These are phyloP conservation scores for Boletus tylopilopsis DNA, from an alignment of 768 basidiomycete species.

Conservation along the genomic window DNA sequence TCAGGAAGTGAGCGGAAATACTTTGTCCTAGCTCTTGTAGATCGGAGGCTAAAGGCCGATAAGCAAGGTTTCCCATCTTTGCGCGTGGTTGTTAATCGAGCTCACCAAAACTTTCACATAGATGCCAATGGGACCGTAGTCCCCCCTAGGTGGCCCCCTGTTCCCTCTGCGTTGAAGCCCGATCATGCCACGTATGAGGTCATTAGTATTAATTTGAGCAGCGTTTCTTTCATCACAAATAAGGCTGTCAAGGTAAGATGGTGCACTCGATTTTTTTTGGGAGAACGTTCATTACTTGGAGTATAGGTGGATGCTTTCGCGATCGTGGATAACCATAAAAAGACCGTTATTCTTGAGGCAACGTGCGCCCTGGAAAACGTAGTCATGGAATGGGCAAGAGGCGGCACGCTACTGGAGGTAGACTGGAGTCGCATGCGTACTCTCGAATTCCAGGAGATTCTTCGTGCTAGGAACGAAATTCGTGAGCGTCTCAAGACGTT, in stretches of 20 bases:
- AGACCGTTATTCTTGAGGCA: conserved; percentile 57
- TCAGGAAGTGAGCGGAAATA: conserved; percentile 53
- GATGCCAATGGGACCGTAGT: conserved; percentile 56
- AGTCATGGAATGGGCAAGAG: conserved; percentile 54
- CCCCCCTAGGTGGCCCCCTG: conserved; percentile 78
- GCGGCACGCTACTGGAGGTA: conserved; percentile 58
- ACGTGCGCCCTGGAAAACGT: conserved; percentile 47
- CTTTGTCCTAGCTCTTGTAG: conserved; percentile 69
- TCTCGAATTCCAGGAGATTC: conserved; percentile 88
- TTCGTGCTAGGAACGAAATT: conserved; percentile 56
- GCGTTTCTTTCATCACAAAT: conserved; percentile 73
- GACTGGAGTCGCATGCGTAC: conserved; percentile 81
- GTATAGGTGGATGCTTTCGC: conserved; percentile 64
- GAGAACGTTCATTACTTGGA: neutral
- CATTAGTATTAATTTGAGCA: conserved; percentile 58
- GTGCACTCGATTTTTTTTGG: conserved; percentile 22
- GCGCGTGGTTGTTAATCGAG: neutral
- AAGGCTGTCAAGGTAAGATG: conserved; percentile 77
- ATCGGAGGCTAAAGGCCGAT: conserved; percentile 53
- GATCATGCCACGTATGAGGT: conserved; percentile 65
- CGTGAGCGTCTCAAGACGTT: conserved; percentile 39
- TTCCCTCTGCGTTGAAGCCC: conserved; percentile 42
- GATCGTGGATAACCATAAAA: conserved; percentile 64
- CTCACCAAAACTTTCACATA: conserved; percentile 25
- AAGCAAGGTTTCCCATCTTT: conserved; percentile 36